Evolutionary conservation across 192 early-diverging fungal genomes (phyloP), one percentile per base, ranked within the genome.

Genomic region (Entomortierella chlamydospora): DNA sequence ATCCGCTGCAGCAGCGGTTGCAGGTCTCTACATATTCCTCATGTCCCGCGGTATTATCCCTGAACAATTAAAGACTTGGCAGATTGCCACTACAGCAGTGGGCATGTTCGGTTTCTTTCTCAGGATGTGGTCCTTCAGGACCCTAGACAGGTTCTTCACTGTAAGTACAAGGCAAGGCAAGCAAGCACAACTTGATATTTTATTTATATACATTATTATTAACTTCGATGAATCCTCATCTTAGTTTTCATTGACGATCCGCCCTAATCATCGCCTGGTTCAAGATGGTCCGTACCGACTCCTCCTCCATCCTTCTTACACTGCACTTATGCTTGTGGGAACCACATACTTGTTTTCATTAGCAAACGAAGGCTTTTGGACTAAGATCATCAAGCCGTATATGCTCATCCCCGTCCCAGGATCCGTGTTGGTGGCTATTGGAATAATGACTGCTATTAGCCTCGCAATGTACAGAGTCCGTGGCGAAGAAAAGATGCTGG

Each of bases 231-330:
- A 33, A 9, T 34, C 13, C 30, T 18, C 43, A 39, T 11, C 4
- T 29, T 29, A 67, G 64, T 73, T 34, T 34, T 61, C 64, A 0
- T 37, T 74, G 0, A 68, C 57, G 0, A 74, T 74, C 29, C 57
- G 64, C 0, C 41, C 64, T 8, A 31, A 43, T 42, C 72, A 74
- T 39, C 64, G 59, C 11, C 58, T 74, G 17, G 64, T 74, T 12
- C 64, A 74, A 51, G 53, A 52, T 15, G 72, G 72, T 31, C 72
- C 72, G 4, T 74, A 74, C 28, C 57, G 53, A 12, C 42, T 29
- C 9, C 64, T 74, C 29, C 31, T 74, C 33, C 72, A 74, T 17
- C 72, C 64, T 23, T 74, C 72, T 25, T 74, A 74, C 26, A 74
- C 72, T 0, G 72, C 43, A 8, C 22, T 72, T 0, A 72, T 72